Evolutionary conservation across 208 protist genomes (phyloP), one percentile per base, ranked within the genome.

Genomic region (Hexamita inflata): DNA sequence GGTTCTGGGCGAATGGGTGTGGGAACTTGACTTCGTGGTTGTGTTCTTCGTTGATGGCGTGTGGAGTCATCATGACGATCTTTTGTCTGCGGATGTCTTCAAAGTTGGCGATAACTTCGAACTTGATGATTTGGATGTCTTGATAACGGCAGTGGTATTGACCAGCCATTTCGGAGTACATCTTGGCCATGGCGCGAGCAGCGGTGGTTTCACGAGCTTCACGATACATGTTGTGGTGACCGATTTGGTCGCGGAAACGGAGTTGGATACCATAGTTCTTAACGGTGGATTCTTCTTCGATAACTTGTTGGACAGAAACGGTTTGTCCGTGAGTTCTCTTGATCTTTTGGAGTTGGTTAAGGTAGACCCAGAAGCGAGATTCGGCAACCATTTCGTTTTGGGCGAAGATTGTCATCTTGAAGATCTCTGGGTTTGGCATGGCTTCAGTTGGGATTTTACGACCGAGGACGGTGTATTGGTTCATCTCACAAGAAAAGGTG

Each of bases 251-350:
- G 87, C 94, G 92, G 89, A 98, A 99, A 85, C 94, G 89, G 76
- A 98, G 86, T 82, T 93, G 94, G 67, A 99, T 89, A 79, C 88
- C 90, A 86, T 94, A 99, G 90, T 98, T 99, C 87, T 96, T 96
- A 4, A 58, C 42, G 49, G 61, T 80, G 59, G 94, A 89, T 80
- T 92, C 93, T 79, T 90, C 89, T 82, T 98, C 94, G 80, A 89
- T 90, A 78, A 93, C 30, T 41, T 75, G 32, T 11, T 64, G 1
- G 38, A 4, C 26, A 11, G 1, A 32, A 60, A 91, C 32, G 77
- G 93, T 87, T 84, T 99, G 90, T 80, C 95, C 95, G 82, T 93
- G 89, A 58, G 91, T 89, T 78, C 90, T 88, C 93, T 98, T 98
- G 77, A 99, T 82, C 86, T 97, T 96, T 74, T 93, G 88, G 80